Evolutionary conservation across 805 yeast genomes (phyloP).

Genomic region (Barnettozyma sp.): DNA sequence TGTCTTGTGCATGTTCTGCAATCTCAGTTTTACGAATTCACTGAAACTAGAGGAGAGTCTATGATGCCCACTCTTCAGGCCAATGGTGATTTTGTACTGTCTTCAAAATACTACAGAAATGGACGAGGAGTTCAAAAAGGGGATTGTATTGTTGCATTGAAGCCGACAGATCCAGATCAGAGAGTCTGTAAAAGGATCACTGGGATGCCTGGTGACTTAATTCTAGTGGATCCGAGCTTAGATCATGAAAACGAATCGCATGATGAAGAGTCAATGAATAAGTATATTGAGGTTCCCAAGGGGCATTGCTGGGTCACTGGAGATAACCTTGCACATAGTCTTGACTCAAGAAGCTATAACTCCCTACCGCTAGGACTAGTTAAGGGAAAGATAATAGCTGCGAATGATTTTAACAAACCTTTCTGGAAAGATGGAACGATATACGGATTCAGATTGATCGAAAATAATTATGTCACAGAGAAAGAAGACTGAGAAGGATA

Average conservation of each 20-base stretch:
- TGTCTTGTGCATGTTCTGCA: conserved; percentile 62
- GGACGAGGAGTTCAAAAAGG: conserved; percentile 73
- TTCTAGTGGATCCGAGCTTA: conserved; percentile 73
- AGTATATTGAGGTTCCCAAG: conserved; percentile 72
- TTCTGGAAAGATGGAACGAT: conserved; percentile 31
- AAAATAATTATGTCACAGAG: conserved; percentile 42
- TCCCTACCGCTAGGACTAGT: conserved; percentile 86
- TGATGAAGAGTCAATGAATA: conserved; percentile 26
- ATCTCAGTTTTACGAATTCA: conserved; percentile 61
- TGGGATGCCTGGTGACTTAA: conserved; percentile 92
- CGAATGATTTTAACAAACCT: conserved; percentile 47
- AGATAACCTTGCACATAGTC: conserved; percentile 78
- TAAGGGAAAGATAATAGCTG: conserved; percentile 80
- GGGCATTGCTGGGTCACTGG: conserved; percentile 99
- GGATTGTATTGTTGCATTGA: conserved; percentile 79
- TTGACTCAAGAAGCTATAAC: conserved; percentile 86
- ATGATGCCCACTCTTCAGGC: conserved; percentile 88
- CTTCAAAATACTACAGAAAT: conserved; percentile 51
- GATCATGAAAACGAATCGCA: conserved; percentile 18
- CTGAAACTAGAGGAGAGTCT: conserved; percentile 86
- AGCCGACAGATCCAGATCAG: conserved; percentile 83
- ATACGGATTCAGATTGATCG: conserved; percentile 51
- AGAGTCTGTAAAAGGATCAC: conserved; percentile 89
- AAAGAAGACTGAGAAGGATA: background rate
- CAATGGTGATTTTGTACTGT: conserved; percentile 71